These are phyloP conservation scores for Chlorella ohadii DNA, from an alignment of 139 green algal species.

Conservation along the genomic window DNA sequence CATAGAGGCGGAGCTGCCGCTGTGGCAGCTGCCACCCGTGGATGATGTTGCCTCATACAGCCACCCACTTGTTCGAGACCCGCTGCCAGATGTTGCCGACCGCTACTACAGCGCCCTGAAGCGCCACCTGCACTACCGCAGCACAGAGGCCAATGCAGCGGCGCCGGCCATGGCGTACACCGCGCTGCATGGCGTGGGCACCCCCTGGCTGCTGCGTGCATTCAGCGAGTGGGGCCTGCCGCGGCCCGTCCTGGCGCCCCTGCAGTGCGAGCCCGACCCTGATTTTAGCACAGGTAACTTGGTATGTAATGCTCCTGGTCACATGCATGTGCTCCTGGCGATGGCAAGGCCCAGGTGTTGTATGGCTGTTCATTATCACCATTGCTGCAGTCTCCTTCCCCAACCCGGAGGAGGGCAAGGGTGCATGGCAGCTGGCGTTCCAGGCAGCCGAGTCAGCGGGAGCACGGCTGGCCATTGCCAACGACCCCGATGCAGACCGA, in stretches of 20 bases:
- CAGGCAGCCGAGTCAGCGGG: constrained; percentile 50
- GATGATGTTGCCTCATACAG: neutral
- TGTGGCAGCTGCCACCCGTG: constrained; percentile 52
- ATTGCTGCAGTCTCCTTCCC: constrained; percentile 58
- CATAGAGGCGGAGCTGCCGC: constrained; percentile 63
- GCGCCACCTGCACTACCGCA: constrained; percentile 36
- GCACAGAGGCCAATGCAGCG: constrained; percentile 35
- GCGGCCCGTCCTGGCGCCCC: constrained; percentile 48
- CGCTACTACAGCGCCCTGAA: constrained; percentile 60
- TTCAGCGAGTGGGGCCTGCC: constrained; percentile 66
- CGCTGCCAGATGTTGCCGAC: constrained; percentile 40
- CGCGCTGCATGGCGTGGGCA: constrained; percentile 79
- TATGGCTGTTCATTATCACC: no score
- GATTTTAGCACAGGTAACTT: constrained; percentile 71
- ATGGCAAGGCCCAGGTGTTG: no score
- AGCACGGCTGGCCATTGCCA: constrained; percentile 67
- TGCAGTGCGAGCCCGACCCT: constrained; percentile 73
- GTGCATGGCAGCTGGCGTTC: constrained; percentile 71
- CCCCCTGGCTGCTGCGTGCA: constrained; percentile 51
- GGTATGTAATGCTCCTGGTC: neutral
- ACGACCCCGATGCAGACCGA: constrained; percentile 83
- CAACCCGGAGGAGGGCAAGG: constrained; percentile 84
- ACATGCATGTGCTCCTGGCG: no score
- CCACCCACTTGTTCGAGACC: constrained; percentile 53
- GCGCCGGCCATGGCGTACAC: constrained; percentile 69